These are phyloP conservation scores for Piromyces sp. DNA, from an alignment of 192 early-diverging fungal species.

Conservation along the genomic window DNA sequence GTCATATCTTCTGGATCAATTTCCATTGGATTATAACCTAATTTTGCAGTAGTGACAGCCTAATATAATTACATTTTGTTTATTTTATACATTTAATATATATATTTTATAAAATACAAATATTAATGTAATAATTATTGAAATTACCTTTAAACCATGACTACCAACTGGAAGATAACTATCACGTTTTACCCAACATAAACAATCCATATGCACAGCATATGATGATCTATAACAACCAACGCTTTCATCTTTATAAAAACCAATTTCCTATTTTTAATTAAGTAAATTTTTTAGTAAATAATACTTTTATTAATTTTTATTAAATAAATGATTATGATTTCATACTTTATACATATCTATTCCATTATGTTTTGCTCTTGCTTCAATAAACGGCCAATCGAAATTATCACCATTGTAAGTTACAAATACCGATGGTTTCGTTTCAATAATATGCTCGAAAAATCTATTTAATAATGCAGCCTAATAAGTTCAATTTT, in stretches of 20 bases:
- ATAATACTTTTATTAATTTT: too few species aligned
- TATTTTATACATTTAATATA: neutral
- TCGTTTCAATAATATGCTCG: slow-evolving; percentile 64
- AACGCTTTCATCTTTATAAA: slow-evolving; percentile 56
- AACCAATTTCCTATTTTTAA: slow-evolving; percentile 57
- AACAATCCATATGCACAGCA: slow-evolving; percentile 87
- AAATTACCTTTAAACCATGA: slow-evolving; percentile 69
- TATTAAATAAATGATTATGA: too few species aligned
- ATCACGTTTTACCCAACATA: slow-evolving; percentile 97
- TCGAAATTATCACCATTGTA: slow-evolving; percentile 99
- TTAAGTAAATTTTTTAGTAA: neutral
- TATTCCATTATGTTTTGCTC: slow-evolving; percentile 64
- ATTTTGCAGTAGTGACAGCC: slow-evolving; percentile 86
- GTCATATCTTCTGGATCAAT: slow-evolving; percentile 99
- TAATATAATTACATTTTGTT: slow-evolving; percentile 5
- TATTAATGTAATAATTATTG: too few species aligned
- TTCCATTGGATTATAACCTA: slow-evolving; percentile 95
- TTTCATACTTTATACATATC: slow-evolving; percentile 55
- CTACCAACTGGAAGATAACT: slow-evolving; percentile 90
- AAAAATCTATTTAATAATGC: slow-evolving; percentile 71
- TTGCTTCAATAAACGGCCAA: slow-evolving; percentile 87
- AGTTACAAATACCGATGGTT: slow-evolving; percentile 78
- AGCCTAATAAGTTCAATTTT: slow-evolving; percentile 24
- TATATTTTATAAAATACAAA: neutral
- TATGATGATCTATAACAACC: slow-evolving; percentile 68